These are phyloP conservation scores for Curvularia lunata DNA, from an alignment of 2,329 filamentous ascomycete genomes.

Conservation along the genomic window DNA sequence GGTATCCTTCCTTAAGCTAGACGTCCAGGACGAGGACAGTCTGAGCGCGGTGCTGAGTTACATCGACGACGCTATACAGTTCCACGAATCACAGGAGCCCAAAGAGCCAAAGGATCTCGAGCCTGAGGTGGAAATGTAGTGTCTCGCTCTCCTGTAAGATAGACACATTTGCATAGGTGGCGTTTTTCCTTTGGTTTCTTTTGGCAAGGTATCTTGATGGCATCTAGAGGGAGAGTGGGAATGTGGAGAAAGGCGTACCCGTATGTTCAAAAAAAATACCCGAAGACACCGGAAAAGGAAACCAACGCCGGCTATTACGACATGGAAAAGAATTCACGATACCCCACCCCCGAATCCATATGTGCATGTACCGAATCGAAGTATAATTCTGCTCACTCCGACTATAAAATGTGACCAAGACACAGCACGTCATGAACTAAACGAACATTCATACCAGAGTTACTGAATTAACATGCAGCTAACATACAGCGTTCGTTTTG, in stretches of 20 bases:
- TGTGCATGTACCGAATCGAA: neutral
- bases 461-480: neutral
- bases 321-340: neutral
- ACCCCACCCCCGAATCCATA: neutral
- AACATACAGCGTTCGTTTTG: neutral
- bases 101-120: slow-evolving; percentile 69
- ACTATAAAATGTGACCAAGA: neutral
- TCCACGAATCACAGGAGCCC: slow-evolving; percentile 90
- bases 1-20: slow-evolving; percentile 91
- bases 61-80: slow-evolving; percentile 94
- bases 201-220: neutral
- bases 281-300: neutral
- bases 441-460: neutral
- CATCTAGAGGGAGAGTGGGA: neutral
- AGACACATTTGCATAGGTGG: slow-evolving; percentile 8
- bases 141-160: neutral
- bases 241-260: neutral
- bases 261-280: neutral
- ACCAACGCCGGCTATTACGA: neutral
- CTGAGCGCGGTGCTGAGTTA: slow-evolving; percentile 84
- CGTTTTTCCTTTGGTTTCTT: slow-evolving; percentile 7
- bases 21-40: slow-evolving; percentile 91
- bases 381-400: neutral
- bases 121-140: slow-evolving; percentile 4
- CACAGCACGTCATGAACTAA: neutral